These are phyloP conservation scores for Pythium angustatum DNA, from an alignment of 352 stramenopile genomes.

Conservation along the genomic window DNA sequence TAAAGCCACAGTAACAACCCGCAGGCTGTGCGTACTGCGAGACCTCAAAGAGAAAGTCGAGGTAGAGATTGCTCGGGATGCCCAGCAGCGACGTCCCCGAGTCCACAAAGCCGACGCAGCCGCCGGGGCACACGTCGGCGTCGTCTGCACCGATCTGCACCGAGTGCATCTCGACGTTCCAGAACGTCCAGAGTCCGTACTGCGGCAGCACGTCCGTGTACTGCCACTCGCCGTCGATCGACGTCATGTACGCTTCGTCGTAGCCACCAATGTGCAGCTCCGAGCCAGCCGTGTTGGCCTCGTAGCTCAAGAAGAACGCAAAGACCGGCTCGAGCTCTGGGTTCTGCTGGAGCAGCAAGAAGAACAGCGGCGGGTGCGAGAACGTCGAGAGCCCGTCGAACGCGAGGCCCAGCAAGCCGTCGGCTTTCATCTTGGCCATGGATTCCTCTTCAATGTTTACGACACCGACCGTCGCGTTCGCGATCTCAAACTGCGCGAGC, in stretches of 20 bases:
- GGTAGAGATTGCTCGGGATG: constrained; percentile 84
- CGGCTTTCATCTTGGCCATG: constrained; percentile 84
- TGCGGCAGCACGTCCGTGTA: constrained; percentile 73
- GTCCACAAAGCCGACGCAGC: constrained; percentile 94
- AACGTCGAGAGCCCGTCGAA: constrained; percentile 93
- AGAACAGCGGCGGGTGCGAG: constrained; percentile 73
- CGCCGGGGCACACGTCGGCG: constrained; percentile 45
- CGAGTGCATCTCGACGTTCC: constrained; percentile 71
- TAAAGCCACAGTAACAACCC: constrained; percentile 79
- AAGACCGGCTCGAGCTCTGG: constrained; percentile 85
- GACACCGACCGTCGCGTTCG: constrained; percentile 56
- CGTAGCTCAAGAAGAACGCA: constrained; percentile 95
- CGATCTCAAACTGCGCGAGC: constrained; percentile 48
- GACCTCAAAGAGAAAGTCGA: constrained; percentile 73
- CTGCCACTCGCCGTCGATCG: constrained; percentile 58
- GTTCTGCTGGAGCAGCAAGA: constrained; percentile 63
- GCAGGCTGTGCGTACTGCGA: constrained; percentile 56
- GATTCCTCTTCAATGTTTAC: constrained; percentile 67
- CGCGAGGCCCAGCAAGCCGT: constrained; percentile 96
- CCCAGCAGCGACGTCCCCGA: constrained; percentile 96
- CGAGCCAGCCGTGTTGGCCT: constrained; percentile 77
- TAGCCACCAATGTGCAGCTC: constrained; percentile 73
- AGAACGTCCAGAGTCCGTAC: constrained; percentile 85
- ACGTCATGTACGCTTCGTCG: constrained; percentile 51
- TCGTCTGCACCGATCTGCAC: constrained; percentile 47